These are phyloP conservation scores for Heracleum sosnowskyi DNA, from an alignment of 129 eudicot genomes.

Conservation along the genomic window DNA sequence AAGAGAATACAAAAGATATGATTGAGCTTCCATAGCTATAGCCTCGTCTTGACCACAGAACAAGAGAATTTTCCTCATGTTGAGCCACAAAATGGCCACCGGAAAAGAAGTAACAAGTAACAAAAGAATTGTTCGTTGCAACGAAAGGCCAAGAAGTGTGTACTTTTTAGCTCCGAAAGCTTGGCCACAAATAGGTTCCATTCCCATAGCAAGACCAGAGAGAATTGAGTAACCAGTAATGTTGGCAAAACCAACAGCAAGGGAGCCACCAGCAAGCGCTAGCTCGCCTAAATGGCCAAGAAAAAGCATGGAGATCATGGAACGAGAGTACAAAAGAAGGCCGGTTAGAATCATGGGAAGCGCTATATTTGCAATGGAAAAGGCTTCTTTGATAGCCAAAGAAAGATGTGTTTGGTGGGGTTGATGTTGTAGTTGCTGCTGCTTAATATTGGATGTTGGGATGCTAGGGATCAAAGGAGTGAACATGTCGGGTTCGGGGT, in stretches of 20 bases:
- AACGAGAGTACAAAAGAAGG: slow-evolving; percentile 62
- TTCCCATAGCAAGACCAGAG: slow-evolving; percentile 81
- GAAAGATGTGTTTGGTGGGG: slow-evolving; percentile 22
- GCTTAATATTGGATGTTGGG: neutral
- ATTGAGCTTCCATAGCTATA: slow-evolving; percentile 62
- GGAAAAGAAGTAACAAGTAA: slow-evolving; percentile 47
- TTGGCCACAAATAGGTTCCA: slow-evolving; percentile 89
- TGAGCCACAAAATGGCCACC: slow-evolving; percentile 50
- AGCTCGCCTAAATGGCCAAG: slow-evolving; percentile 72
- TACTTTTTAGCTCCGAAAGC: slow-evolving; percentile 69
- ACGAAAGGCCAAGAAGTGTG: slow-evolving; percentile 45
- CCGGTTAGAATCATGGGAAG: slow-evolving; percentile 84
- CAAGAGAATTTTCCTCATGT: slow-evolving; percentile 47
- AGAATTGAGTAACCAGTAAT: slow-evolving; percentile 84
- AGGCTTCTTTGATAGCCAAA: slow-evolving; percentile 33
- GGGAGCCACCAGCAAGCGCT: slow-evolving; percentile 67
- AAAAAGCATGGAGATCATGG: slow-evolving; percentile 83
- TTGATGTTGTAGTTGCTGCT: neutral
- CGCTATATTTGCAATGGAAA: slow-evolving; percentile 43
- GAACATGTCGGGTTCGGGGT: slow-evolving; percentile 22
- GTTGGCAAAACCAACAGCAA: slow-evolving; percentile 81
- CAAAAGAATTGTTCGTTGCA: slow-evolving; percentile 50
- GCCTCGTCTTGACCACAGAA: slow-evolving; percentile 57
- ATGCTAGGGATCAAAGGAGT: slow-evolving; percentile 44
- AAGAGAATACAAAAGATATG: slow-evolving; percentile 43